phyloP scores from a whole-genome alignment of 1,284 basidiomycete species.

The Apiotrichum akiyoshidainum region DNA sequence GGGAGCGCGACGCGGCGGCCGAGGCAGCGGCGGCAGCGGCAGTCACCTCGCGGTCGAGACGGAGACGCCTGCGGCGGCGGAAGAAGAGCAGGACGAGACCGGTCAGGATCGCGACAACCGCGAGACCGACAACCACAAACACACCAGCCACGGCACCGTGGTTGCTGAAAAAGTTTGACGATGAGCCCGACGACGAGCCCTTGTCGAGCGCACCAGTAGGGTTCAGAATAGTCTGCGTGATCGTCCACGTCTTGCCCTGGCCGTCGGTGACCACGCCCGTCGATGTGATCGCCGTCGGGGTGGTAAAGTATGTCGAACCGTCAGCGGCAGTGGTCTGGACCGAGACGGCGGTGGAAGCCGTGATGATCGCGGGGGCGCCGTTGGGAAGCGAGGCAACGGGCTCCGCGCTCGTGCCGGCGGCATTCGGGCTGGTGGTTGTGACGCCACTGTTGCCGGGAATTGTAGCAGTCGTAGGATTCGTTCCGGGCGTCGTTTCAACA shows the following conservation, averaged over 20 bases:
- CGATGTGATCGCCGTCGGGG: not conserved
- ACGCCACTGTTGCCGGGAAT: too few relatives aligned
- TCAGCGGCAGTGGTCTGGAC: not conserved
- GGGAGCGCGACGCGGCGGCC: constrained; percentile 39
- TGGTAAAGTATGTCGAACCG: not conserved
- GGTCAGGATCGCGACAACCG: constrained; percentile 46
- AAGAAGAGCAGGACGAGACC: constrained; percentile 49
- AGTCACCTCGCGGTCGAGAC: constrained; percentile 51
- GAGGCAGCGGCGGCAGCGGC: constrained; percentile 51
- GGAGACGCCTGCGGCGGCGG: constrained; percentile 46
- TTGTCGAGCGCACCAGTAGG: constrained; percentile 45
- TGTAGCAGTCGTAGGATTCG: too few relatives aligned
- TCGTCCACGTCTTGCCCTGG: constrained; percentile 44
- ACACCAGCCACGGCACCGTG: constrained; percentile 52
- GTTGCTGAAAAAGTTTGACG: constrained; percentile 47
- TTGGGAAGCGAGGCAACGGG: too few relatives aligned
- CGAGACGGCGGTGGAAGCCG: not conserved
- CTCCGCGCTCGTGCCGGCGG: too few relatives aligned
- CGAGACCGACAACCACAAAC: constrained; percentile 53
- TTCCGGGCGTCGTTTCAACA: too few relatives aligned
- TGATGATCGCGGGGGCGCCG: too few relatives aligned
- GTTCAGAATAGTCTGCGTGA: constrained; percentile 46
- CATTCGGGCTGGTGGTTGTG: too few relatives aligned
- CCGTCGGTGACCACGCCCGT: constrained; percentile 30
- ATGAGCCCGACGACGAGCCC: constrained; percentile 29